Conservation (phyloP, 164 flowering plant species). For the Brasenia schreberi region DNA sequence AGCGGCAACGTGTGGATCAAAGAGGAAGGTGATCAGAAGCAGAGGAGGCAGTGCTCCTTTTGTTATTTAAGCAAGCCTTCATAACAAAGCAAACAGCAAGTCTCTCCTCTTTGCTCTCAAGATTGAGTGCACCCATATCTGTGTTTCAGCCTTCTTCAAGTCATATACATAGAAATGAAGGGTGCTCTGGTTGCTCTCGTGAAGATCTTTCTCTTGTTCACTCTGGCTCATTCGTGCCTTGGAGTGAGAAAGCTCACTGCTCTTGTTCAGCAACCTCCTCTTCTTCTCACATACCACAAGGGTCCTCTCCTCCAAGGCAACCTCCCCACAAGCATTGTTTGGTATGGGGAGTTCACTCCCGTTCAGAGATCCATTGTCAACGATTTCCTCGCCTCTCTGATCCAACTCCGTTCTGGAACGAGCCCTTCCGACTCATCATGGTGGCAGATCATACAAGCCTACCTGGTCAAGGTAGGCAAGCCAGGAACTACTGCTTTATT, state of each 20-base stretch:
- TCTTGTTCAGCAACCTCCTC: constrained; percentile 11
- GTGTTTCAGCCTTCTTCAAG: too few relatives aligned
- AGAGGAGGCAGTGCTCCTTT: too few relatives aligned
- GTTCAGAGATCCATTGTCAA: constrained; percentile 12
- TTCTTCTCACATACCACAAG: constrained; percentile 15
- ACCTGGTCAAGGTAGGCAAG: constrained; percentile 1
- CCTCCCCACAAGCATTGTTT: constrained; percentile 14
- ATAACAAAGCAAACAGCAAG: too few relatives aligned
- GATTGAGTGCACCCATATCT: too few relatives aligned
- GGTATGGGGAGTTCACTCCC: constrained; percentile 21
- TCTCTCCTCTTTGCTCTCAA: too few relatives aligned
- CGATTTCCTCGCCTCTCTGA: constrained; percentile 18
- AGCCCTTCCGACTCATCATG: constrained; percentile 17
- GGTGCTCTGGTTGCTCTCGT: too few relatives aligned
- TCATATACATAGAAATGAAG: too few relatives aligned
- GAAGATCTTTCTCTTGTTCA: too few relatives aligned
- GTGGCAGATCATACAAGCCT: constrained; percentile 18
- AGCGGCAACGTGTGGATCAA: too few relatives aligned
- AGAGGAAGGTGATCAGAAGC: too few relatives aligned
- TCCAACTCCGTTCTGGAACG: background rate
- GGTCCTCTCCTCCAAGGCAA: constrained; percentile 17
- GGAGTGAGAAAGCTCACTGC: constrained; percentile 6
- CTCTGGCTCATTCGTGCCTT: constrained; percentile 1
- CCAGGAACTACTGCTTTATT: background rate
- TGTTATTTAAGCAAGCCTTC: too few relatives aligned